A percentile compares a stretch with the other conserved stretches of the same genome.
Conservation (phyloP, 2,329 filamentous ascomycete genomes). For the Aspergillus arachidicola region DNA sequence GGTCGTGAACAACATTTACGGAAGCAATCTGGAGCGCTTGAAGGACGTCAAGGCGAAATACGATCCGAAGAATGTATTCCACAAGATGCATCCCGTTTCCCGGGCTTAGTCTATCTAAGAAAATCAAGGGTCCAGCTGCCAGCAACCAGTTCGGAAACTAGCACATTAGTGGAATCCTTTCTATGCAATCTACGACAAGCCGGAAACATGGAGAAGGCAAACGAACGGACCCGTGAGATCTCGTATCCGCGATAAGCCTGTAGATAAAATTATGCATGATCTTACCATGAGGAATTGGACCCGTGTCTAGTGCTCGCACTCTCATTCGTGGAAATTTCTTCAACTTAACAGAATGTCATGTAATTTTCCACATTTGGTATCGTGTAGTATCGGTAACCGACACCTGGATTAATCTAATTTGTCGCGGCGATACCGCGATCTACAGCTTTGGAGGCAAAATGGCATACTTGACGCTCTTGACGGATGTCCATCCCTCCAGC, state of each 20-base stretch:
- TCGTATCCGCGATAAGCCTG: background rate
- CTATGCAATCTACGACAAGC: background rate
- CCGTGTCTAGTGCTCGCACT: background rate
- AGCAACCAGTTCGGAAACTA: background rate
- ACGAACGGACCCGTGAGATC: background rate
- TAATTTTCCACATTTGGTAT: background rate
- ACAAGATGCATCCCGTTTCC: conserved; percentile 42
- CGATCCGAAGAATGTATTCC: conserved; percentile 51
- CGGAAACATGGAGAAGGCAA: background rate
- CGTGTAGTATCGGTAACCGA: background rate
- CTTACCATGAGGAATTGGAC: background rate
- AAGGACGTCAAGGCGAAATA: conserved; percentile 49
- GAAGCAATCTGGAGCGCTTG: conserved; percentile 45
- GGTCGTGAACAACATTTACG: conserved; percentile 46
- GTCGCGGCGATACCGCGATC: background rate
- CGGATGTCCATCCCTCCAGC: conserved; percentile 26
- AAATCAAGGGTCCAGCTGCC: background rate
- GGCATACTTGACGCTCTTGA: conserved; percentile 28
- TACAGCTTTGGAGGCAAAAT: background rate
- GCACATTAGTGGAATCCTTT: background rate
- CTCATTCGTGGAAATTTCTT: background rate
- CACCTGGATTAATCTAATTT: background rate
- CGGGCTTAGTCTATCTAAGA: background rate
- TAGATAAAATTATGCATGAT: background rate
- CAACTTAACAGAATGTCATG: background rate